Evolutionary conservation across 192 early-diverging fungal genomes (phyloP).

Genomic region (Backusella circina): DNA sequence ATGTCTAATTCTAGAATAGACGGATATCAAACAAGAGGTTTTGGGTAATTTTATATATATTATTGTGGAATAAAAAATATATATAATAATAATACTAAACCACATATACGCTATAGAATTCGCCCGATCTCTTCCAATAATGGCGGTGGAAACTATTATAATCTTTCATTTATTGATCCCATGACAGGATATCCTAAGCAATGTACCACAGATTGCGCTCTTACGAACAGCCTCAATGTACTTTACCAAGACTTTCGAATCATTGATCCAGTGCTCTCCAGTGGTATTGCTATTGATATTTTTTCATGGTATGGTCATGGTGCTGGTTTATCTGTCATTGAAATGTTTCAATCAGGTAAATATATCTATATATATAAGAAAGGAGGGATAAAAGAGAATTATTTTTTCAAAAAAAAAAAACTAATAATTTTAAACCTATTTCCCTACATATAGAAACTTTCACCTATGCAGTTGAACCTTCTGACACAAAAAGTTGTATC

Average conservation of each 20-base stretch:
- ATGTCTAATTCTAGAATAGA: not conserved
- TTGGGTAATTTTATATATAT: not conserved
- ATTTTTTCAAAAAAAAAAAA: not conserved
- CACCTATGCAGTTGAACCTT: constrained; percentile 4
- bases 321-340: constrained; percentile 25
- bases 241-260: constrained; percentile 41
- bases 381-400: not conserved
- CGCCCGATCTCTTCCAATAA: not conserved
- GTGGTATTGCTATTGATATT: constrained; percentile 51
- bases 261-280: constrained; percentile 31
- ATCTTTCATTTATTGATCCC: constrained; percentile 57
- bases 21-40: not conserved
- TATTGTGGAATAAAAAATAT: not conserved
- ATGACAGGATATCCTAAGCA: constrained; percentile 32
- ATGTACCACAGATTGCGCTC: constrained; percentile 36
- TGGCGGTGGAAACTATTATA: not conserved
- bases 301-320: constrained; percentile 36
- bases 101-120: not conserved
- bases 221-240: constrained; percentile 33
- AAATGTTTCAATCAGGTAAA: constrained; percentile 35
- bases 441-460: constrained; percentile 14
- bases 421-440: not conserved
- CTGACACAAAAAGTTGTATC: not conserved
- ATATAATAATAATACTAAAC: not conserved
- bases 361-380: not conserved